Percentiles rank a stretch among this genome's conserved stretches.
These are phyloP conservation scores for Lyophyllum atratum DNA, from an alignment of 768 basidiomycete genomes.

Conservation along the genomic window DNA sequence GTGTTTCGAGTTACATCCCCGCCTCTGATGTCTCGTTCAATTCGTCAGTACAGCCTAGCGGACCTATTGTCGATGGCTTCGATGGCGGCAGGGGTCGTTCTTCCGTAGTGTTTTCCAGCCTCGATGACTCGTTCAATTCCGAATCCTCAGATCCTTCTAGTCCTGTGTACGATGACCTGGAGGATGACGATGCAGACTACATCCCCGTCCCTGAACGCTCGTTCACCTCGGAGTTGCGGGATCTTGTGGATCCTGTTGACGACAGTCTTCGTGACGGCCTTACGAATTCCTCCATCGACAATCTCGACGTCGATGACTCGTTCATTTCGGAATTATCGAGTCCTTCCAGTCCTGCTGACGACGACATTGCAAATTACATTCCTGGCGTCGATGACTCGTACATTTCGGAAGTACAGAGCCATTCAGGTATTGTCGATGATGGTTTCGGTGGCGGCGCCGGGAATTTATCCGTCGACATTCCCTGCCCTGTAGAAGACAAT, in stretches of 20 bases:
- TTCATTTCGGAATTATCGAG: neutral
- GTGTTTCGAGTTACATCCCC: no score
- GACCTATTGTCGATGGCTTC: neutral
- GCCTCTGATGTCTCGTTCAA: no score
- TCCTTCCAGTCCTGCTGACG: neutral
- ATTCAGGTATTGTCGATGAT: no score
- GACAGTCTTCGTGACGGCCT: neutral
- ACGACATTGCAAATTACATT: no score
- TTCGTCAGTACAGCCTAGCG: no score
- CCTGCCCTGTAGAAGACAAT: neutral
- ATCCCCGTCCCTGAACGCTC: neutral
- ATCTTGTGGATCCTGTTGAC: no score
- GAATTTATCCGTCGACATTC: slow-evolving; percentile 4
- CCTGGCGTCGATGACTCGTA: no score
- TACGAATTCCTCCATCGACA: neutral
- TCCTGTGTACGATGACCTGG: no score
- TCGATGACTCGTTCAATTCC: neutral
- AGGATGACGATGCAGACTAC: no score
- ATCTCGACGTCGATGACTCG: neutral
- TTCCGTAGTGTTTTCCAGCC: neutral
- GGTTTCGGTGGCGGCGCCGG: slow-evolving; percentile 9
- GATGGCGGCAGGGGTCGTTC: neutral
- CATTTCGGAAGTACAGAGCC: no score
- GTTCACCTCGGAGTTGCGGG: neutral
- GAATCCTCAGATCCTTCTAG: neutral